Evolutionary conservation across 345 rosid genomes (phyloP).

Genomic region (Heritiera fomes): DNA sequence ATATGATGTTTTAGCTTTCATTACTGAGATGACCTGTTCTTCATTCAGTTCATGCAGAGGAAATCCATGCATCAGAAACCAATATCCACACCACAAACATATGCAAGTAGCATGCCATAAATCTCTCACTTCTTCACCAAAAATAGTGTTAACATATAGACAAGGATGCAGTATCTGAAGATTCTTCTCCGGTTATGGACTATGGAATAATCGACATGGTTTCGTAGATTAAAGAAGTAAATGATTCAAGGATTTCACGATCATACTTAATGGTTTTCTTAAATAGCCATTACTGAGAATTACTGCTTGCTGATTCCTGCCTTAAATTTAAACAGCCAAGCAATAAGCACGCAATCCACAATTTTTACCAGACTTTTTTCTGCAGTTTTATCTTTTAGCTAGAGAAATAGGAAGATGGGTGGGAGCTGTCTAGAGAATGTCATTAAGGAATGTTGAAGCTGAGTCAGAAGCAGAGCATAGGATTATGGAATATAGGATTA

Average conservation of each 20-base stretch:
- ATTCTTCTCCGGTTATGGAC: neutral
- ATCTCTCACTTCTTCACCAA: neutral
- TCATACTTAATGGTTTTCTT: neutral
- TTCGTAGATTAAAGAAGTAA: neutral
- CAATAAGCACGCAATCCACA: neutral
- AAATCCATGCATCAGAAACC: slow-evolving; percentile 2
- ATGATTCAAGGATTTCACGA: neutral
- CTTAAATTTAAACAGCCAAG: neutral
- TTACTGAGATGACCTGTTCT: slow-evolving; percentile 9
- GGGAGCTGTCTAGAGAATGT: neutral
- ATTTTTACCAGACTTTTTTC: neutral
- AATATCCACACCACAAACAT: neutral
- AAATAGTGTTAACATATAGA: neutral
- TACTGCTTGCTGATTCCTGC: neutral
- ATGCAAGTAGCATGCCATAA: neutral
- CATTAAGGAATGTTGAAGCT: neutral
- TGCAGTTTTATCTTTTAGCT: neutral
- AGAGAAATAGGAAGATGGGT: neutral
- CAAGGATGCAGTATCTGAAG: neutral
- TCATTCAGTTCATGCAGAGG: slow-evolving; percentile 19
- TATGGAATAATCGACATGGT: neutral
- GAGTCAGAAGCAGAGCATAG: slow-evolving; percentile 9
- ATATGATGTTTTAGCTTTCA: slow-evolving; percentile 52
- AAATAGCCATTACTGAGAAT: neutral
- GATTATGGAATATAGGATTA: neutral